Conservation (phyloP, 495 filamentous ascomycete species). For the Podospora tetraspora region DNA sequence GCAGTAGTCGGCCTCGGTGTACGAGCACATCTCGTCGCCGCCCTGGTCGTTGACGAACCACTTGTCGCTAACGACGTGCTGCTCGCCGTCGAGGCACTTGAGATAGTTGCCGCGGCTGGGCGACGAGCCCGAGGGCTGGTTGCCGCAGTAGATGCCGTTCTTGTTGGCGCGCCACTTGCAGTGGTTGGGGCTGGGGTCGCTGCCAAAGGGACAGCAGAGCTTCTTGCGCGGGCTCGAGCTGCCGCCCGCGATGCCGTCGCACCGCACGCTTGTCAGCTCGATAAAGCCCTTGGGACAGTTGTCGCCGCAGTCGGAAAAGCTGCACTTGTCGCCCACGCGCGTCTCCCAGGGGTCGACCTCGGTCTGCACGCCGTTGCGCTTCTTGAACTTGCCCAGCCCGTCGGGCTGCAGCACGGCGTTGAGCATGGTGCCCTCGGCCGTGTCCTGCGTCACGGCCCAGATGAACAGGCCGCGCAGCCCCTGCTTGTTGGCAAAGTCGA, state of each 20-base stretch:
- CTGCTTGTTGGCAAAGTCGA: conserved; percentile 32
- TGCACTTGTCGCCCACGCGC: no score
- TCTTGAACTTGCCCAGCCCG: background rate
- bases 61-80: no score
- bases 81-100: background rate
- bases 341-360: background rate
- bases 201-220: conserved; percentile 4
- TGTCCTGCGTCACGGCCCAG: conserved; percentile 22
- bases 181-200: background rate
- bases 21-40: no score
- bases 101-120: background rate
- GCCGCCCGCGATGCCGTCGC: background rate
- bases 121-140: background rate
- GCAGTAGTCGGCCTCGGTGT: no score
- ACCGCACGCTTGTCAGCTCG: background rate
- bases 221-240: background rate
- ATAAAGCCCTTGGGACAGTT: no score
- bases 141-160: background rate
- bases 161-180: background rate
- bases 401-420: background rate
- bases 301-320: no score
- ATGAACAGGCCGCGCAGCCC: conserved; percentile 31
- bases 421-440: background rate
- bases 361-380: background rate
- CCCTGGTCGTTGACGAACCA: no score